Evolutionary conservation across 2,329 filamentous ascomycete genomes (phyloP).

Genomic region (Coleophoma cylindrospora): DNA sequence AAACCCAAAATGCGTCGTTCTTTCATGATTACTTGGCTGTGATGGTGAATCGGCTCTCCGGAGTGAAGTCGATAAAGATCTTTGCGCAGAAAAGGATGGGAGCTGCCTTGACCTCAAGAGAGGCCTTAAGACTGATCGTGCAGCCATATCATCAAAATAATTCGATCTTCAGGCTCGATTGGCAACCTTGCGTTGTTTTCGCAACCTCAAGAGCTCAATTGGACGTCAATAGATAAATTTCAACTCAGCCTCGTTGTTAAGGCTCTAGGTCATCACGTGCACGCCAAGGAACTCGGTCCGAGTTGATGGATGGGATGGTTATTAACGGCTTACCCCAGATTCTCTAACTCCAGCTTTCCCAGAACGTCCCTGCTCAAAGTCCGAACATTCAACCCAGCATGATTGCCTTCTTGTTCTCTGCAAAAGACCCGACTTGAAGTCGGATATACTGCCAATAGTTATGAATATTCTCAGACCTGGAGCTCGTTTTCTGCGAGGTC

Average conservation of each 20-base stretch:
- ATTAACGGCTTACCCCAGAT: conserved; percentile 1
- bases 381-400: background rate
- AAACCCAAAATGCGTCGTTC: conserved; percentile 29
- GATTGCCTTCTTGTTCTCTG: background rate
- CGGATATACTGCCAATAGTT: background rate
- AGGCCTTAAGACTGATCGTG: conserved; percentile 15
- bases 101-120: conserved; percentile 12
- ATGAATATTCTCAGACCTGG: background rate
- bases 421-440: background rate
- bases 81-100: conserved; percentile 10
- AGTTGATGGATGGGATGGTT: background rate
- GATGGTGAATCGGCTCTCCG: conserved; percentile 9
- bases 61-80: conserved; percentile 12
- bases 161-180: background rate
- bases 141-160: conserved; percentile 13
- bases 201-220: background rate
- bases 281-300: background rate
- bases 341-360: background rate
- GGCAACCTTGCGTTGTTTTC: background rate
- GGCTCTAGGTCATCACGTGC: background rate
- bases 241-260: background rate
- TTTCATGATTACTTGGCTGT: conserved; percentile 17
- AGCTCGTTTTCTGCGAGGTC: background rate
- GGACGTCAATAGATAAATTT: background rate
- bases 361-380: background rate